Evolutionary conservation across 2,329 filamentous ascomycete genomes (phyloP).

Genomic region (Paraphoma chrysanthemicola): DNA sequence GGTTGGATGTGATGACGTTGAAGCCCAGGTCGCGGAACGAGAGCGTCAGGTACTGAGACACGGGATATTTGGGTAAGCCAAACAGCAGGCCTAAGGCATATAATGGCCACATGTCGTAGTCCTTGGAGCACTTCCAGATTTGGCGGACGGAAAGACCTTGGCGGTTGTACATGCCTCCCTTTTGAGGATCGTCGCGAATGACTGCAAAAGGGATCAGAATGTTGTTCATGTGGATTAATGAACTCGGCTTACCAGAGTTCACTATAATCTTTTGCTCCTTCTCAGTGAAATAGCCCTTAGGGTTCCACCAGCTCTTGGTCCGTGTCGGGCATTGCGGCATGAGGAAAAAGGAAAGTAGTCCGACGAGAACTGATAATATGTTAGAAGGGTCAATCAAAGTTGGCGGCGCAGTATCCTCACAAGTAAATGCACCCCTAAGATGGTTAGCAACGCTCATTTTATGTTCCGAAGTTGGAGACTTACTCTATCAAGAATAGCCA

Average conservation of each 20-base stretch:
- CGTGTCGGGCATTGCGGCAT: conserved; percentile 32
- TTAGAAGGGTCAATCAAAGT: not conserved
- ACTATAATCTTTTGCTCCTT: conserved; percentile 71
- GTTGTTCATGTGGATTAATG: not conserved
- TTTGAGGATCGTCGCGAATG: conserved; percentile 60
- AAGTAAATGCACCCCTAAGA: no score
- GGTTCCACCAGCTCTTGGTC: conserved; percentile 35
- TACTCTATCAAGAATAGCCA: conserved; percentile 55
- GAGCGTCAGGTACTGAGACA: conserved; percentile 53
- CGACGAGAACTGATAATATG: conserved; percentile 19
- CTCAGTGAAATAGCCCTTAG: conserved; percentile 67
- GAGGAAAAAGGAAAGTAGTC: conserved; percentile 19
- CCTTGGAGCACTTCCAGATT: conserved; percentile 24
- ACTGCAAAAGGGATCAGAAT: conserved; percentile 38
- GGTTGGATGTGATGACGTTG: conserved; percentile 66
- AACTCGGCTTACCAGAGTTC: conserved; percentile 46
- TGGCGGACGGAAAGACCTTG: conserved; percentile 51
- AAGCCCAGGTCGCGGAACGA: conserved; percentile 65
- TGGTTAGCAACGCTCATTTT: no score
- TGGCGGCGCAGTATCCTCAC: no score
- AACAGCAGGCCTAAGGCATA: conserved; percentile 27
- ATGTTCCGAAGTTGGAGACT: conserved; percentile 33
- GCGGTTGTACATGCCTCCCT: conserved; percentile 64
- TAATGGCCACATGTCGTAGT: conserved; percentile 33
- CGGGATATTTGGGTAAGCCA: conserved; percentile 17